These are phyloP conservation scores for Aspergillus texensis DNA, from an alignment of 2,329 filamentous ascomycete species.

Conservation along the genomic window DNA sequence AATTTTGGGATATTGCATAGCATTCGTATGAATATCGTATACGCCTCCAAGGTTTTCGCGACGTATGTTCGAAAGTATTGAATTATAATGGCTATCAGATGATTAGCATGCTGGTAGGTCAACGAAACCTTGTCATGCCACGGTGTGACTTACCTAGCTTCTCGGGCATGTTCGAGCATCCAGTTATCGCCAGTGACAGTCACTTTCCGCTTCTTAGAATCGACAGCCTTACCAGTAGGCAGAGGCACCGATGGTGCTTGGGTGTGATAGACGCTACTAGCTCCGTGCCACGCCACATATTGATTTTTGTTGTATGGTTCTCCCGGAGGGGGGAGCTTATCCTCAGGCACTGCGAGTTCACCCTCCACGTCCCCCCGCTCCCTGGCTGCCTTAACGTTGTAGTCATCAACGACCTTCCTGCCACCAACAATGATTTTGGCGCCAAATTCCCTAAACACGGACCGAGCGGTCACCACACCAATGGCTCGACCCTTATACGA, in stretches of 20 bases:
- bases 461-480: constrained; percentile 92
- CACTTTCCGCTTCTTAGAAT: constrained; percentile 80
- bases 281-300: constrained; percentile 97
- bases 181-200: constrained; percentile 93
- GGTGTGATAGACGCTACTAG: constrained; percentile 92
- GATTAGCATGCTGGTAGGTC: constrained; percentile 12
- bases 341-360: constrained; percentile 87
- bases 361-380: constrained; percentile 82
- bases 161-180: constrained; percentile 92
- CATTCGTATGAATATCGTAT: constrained; percentile 93
- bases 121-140: background rate
- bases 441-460: constrained; percentile 95
- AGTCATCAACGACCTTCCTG: constrained; percentile 83
- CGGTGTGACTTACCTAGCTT: constrained; percentile 70
- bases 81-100: constrained; percentile 75
- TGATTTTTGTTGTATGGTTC: constrained; percentile 98
- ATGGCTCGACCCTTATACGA: constrained; percentile 98
- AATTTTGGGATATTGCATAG: constrained; percentile 80
- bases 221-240: constrained; percentile 70
- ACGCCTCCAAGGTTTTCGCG: constrained; percentile 71
- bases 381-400: constrained; percentile 74
- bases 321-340: constrained; percentile 71
- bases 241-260: constrained; percentile 75
- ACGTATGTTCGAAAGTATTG: constrained; percentile 69
- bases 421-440: constrained; percentile 92